A percentile compares a stretch with the other conserved stretches of the same genome.
These are phyloP conservation scores for Dentiscutata heterogama DNA, from an alignment of 371 early-diverging fungal genomes.

Conservation along the genomic window DNA sequence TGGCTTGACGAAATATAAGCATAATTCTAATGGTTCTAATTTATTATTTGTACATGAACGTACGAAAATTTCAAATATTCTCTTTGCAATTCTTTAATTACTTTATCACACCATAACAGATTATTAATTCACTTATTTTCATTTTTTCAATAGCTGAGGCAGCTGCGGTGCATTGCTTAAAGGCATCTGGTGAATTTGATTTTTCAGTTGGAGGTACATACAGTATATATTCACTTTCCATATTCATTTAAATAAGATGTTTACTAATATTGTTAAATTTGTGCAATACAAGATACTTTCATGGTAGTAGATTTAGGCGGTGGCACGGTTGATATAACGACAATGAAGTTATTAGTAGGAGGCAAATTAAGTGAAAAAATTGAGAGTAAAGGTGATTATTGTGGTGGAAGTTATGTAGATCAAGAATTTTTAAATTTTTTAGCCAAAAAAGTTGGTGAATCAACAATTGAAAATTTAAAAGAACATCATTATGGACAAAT, in stretches of 20 bases:
- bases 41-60: constrained; percentile 24
- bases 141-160: constrained; percentile 34
- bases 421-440: constrained; percentile 33
- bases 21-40: not conserved
- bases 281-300: constrained; percentile 47
- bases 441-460: constrained; percentile 6
- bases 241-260: not conserved
- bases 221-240: not conserved
- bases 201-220: not conserved
- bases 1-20: not conserved
- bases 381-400: constrained; percentile 30
- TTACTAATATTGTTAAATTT: not conserved
- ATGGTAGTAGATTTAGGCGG: constrained; percentile 64
- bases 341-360: not conserved
- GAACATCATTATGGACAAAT: constrained; percentile 6
- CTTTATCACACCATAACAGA: not conserved
- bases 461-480: not conserved
- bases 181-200: not conserved
- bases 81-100: not conserved
- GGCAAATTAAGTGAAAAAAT: constrained; percentile 19
- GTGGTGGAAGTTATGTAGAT: constrained; percentile 33
- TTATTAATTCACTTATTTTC: too few species aligned
- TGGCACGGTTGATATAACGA: constrained; percentile 34
- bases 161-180: constrained; percentile 23
- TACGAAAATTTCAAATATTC: not conserved